Evolutionary conservation across 805 yeast genomes (phyloP).

Genomic region (Candida succiphila): DNA sequence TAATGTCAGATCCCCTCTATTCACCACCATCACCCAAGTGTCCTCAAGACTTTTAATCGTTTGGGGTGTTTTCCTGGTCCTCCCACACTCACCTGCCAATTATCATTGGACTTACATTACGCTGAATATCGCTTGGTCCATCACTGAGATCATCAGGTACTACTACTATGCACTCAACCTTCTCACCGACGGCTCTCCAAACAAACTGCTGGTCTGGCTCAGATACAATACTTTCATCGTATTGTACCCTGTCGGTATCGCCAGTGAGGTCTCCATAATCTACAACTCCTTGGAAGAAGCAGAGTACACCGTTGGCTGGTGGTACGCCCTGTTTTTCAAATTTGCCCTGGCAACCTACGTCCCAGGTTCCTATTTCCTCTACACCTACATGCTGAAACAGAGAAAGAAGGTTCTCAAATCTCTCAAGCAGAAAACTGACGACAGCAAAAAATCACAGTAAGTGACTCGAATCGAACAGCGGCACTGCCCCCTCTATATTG

Average conservation of each 20-base stretch:
- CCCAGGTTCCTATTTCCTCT: conserved; percentile 82
- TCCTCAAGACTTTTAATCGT: conserved; percentile 76
- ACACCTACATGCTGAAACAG: conserved; percentile 82
- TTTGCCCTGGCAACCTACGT: conserved; percentile 55
- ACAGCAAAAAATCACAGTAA: no score
- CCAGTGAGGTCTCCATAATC: conserved; percentile 66
- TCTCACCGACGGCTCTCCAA: conserved; percentile 38
- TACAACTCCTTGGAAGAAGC: conserved; percentile 68
- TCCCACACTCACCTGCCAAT: conserved; percentile 66
- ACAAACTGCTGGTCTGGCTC: conserved; percentile 50
- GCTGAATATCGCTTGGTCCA: conserved; percentile 78
- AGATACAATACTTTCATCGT: conserved; percentile 79
- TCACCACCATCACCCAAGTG: conserved; percentile 83
- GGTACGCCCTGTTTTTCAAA: conserved; percentile 47
- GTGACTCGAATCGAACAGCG: no score
- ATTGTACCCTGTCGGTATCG: conserved; percentile 88
- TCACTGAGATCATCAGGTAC: conserved; percentile 88
- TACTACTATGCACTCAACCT: conserved; percentile 73
- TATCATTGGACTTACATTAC: conserved; percentile 51
- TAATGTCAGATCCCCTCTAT: conserved; percentile 72
- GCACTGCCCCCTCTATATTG: no score
- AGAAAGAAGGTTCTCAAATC: conserved; percentile 64
- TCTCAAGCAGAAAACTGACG: no score
- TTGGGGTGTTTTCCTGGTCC: conserved; percentile 66
- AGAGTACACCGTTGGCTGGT: conserved; percentile 32